Evolutionary conservation across 2,329 filamentous ascomycete species (phyloP).

Genomic region (Tolypocladium endophyticum): DNA sequence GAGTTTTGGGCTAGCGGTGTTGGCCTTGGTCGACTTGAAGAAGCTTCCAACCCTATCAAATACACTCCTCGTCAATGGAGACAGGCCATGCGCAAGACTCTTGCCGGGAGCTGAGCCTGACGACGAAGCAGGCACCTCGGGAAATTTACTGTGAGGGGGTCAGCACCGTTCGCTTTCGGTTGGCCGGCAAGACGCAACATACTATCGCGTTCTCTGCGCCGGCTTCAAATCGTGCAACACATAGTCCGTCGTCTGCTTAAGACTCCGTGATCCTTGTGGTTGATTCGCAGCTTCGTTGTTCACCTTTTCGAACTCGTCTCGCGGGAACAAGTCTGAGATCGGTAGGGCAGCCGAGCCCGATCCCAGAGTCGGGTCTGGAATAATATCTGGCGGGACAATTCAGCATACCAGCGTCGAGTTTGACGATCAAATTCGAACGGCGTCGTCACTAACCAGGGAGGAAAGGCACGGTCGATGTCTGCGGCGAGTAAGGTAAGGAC

Average conservation of each 20-base stretch:
- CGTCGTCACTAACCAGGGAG: constrained; percentile 48
- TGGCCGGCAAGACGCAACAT: constrained; percentile 13
- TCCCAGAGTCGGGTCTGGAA: constrained; percentile 53
- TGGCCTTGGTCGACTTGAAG: constrained; percentile 27
- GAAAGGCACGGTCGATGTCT: constrained; percentile 71
- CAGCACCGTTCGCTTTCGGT: constrained; percentile 8
- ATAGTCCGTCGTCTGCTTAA: constrained; percentile 64
- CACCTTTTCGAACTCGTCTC: constrained; percentile 52
- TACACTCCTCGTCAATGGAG: constrained; percentile 34
- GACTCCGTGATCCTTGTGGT: constrained; percentile 48
- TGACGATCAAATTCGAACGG: neutral
- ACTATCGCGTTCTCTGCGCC: constrained; percentile 62
- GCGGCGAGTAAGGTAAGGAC: constrained; percentile 71
- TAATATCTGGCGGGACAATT: constrained; percentile 38
- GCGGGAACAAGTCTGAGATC: constrained; percentile 39
- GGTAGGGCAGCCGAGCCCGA: constrained; percentile 41
- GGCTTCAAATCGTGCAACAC: constrained; percentile 64
- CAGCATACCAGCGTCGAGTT: neutral
- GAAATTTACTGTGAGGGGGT: constrained; percentile 41
- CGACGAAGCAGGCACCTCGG: constrained; percentile 13
- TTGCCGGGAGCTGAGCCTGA: constrained; percentile 10
- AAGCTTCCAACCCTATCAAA: constrained; percentile 28
- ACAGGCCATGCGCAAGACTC: constrained; percentile 30
- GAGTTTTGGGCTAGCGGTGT: constrained; percentile 15
- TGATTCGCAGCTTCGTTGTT: constrained; percentile 57